phyloP scores from a whole-genome alignment of 2,329 filamentous ascomycete species.

The Exutisphaerella laricina region DNA sequence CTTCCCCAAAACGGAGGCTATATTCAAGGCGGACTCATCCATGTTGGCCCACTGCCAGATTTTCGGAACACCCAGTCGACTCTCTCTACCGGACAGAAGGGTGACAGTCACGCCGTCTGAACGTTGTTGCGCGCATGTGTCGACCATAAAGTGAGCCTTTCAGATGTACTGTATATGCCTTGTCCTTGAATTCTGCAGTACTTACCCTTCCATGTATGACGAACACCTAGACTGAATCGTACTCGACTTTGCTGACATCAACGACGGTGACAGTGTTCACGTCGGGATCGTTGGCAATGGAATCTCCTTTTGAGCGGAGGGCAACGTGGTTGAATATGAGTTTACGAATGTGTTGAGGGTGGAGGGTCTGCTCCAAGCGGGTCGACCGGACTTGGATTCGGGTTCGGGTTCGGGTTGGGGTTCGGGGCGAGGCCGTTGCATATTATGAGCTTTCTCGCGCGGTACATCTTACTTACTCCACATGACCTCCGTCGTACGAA shows the following conservation, averaged over 20 bases:
- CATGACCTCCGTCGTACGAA: slow-evolving; percentile 6
- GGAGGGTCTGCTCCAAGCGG: slow-evolving; percentile 47
- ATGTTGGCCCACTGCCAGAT: slow-evolving; percentile 52
- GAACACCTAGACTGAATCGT: slow-evolving; percentile 56
- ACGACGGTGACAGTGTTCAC: slow-evolving; percentile 48
- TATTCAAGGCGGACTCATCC: slow-evolving; percentile 55
- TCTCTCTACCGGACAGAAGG: no score
- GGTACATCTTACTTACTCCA: background rate
- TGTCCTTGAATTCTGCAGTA: no score
- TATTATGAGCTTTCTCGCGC: slow-evolving; percentile 49
- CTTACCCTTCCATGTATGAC: slow-evolving; percentile 47
- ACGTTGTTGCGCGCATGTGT: no score
- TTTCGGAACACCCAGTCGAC: slow-evolving; percentile 54
- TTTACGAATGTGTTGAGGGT: slow-evolving; percentile 43
- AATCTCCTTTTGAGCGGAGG: slow-evolving; percentile 37
- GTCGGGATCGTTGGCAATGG: slow-evolving; percentile 39
- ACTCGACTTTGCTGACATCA: slow-evolving; percentile 57
- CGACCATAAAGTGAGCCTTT: no score
- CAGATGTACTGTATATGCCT: no score
- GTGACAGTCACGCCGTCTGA: no score
- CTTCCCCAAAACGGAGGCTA: slow-evolving; percentile 56
- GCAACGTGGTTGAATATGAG: slow-evolving; percentile 53
- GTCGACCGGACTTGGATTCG: no score
- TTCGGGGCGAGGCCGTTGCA: slow-evolving; percentile 56
- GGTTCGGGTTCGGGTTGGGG: slow-evolving; percentile 49